Evolutionary conservation across 805 yeast genomes (phyloP).

Genomic region (Nakazawaea pomicola): DNA sequence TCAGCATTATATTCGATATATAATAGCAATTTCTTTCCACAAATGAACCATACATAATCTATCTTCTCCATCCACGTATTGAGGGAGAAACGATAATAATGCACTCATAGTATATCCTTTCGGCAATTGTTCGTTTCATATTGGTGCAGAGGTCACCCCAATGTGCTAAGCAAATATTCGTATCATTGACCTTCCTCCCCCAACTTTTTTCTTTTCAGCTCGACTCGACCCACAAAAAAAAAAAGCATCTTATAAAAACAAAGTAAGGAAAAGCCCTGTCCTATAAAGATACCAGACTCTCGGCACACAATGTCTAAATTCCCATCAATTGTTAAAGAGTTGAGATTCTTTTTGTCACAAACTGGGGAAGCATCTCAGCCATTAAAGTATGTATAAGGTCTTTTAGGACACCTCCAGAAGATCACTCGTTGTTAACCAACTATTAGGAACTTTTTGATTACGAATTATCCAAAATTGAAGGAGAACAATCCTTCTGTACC

Average conservation of each 20-base stretch:
- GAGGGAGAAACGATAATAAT: no score
- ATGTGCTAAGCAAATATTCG: no score
- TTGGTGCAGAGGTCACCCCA: no score
- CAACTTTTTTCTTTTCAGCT: no score
- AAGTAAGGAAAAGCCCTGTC: neutral
- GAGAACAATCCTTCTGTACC: slow-evolving; percentile 64
- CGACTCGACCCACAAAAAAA: no score
- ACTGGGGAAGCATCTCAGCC: slow-evolving; percentile 68
- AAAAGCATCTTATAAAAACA: neutral
- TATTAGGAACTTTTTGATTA: slow-evolving; percentile 52
- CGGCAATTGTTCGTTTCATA: no score
- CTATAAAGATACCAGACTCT: neutral
- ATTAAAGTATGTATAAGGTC: slow-evolving; percentile 37
- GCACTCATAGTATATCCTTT: no score
- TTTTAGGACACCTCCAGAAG: neutral
- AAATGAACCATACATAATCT: no score
- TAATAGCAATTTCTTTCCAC: no score
- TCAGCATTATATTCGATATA: no score
- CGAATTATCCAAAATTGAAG: slow-evolving; percentile 61
- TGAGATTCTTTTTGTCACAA: slow-evolving; percentile 78
- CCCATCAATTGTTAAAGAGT: slow-evolving; percentile 64
- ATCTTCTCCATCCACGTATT: no score
- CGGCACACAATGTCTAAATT: slow-evolving; percentile 14
- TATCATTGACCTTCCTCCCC: no score
- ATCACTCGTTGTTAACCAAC: neutral